A percentile compares a stretch with the other conserved stretches of the same genome.
Evolutionary conservation across 345 rosid genomes (phyloP).

Genomic region (Gossypium bickii): DNA sequence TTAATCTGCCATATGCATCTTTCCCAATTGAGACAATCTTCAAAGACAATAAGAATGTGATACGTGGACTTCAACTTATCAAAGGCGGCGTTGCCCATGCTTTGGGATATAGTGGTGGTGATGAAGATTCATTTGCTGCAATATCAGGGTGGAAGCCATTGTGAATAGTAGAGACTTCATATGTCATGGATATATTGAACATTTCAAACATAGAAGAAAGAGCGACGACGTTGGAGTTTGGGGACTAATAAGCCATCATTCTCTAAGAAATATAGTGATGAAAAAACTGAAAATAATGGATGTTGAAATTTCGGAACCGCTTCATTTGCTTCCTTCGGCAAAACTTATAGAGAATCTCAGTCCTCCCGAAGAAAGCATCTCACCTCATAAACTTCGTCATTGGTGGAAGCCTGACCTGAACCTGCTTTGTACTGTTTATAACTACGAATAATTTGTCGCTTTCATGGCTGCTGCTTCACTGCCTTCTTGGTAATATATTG

Average conservation of each 20-base stretch:
- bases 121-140: conserved; percentile 38
- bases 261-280: conserved; percentile 52
- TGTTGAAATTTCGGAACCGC: conserved; percentile 47
- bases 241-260: conserved; percentile 50
- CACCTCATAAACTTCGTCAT: conserved; percentile 72
- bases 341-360: conserved; percentile 39
- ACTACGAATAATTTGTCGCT: neutral
- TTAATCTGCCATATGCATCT: conserved; percentile 75
- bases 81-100: conserved; percentile 57
- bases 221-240: conserved; percentile 76
- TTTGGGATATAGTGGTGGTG: neutral
- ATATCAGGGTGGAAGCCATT: conserved; percentile 61
- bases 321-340: conserved; percentile 71
- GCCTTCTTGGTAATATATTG: too few relatives aligned
- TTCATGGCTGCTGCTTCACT: too few relatives aligned
- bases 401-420: conserved; percentile 49
- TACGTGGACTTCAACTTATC: conserved; percentile 55
- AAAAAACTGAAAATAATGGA: conserved; percentile 39
- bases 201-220: conserved; percentile 67
- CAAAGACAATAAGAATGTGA: conserved; percentile 42
- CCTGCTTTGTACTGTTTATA: neutral
- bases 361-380: conserved; percentile 19
- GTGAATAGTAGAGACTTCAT: conserved; percentile 55
- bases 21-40: conserved; percentile 56
- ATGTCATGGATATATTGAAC: conserved; percentile 62